phyloP scores from a whole-genome alignment of 2,329 filamentous ascomycete species.

The Emmonsiellopsis sp. region DNA sequence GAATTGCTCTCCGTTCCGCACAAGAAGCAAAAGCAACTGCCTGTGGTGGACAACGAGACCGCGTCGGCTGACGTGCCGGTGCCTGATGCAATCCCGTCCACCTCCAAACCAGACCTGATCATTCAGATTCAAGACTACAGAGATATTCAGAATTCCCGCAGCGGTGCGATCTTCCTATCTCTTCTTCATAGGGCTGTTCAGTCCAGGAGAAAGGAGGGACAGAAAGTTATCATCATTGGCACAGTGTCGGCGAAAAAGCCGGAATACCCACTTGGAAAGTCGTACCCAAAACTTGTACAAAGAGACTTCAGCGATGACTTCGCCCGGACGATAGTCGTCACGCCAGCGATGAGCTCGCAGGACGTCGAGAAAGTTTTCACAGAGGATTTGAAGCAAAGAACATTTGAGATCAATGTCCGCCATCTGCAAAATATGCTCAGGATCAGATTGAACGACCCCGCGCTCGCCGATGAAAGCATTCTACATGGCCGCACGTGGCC shows the following conservation, averaged over 20 bases:
- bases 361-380: conserved; percentile 32
- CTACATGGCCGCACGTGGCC: conserved; percentile 22
- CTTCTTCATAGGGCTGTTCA: conserved; percentile 65
- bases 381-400: conserved; percentile 40
- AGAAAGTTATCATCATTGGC: conserved; percentile 69
- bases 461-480: conserved; percentile 15
- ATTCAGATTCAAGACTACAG: conserved; percentile 73
- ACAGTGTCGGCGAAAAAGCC: conserved; percentile 54
- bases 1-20: conserved; percentile 23
- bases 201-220: conserved; percentile 59
- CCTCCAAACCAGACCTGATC: conserved; percentile 44
- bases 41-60: not conserved
- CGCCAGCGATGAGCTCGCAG: conserved; percentile 35
- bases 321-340: conserved; percentile 46
- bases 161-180: conserved; percentile 60
- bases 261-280: conserved; percentile 36
- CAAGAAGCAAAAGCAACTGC: conserved; percentile 5
- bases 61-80: conserved; percentile 8
- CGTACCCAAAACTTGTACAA: conserved; percentile 39
- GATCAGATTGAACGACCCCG: conserved; percentile 26
- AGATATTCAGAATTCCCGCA: conserved; percentile 60
- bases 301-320: conserved; percentile 35
- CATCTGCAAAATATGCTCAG: conserved; percentile 56
- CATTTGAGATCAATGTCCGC: conserved; percentile 51
- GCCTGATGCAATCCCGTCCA: conserved; percentile 9